Evolutionary conservation across 192 early-diverging fungal genomes (phyloP).

Genomic region (Allomyces macrogynus): DNA sequence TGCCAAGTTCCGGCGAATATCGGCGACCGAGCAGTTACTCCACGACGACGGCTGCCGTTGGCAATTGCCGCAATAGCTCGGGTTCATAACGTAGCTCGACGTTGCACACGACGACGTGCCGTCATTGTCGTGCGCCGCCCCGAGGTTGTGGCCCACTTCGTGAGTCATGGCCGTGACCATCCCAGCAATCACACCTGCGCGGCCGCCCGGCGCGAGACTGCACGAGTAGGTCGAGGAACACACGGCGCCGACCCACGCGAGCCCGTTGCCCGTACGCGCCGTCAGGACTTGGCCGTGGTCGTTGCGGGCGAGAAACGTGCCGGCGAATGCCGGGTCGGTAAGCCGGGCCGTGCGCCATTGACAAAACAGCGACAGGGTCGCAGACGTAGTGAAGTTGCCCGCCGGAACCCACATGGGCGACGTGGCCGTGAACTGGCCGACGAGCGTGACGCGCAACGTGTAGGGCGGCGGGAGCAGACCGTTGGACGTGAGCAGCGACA

Average conservation of each 20-base stretch:
- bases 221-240: no score
- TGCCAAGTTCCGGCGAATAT: not conserved
- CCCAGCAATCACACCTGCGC: no score
- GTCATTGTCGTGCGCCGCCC: not conserved
- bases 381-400: not conserved
- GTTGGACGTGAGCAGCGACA: no score
- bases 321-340: not conserved
- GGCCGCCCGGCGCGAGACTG: no score
- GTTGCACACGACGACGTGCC: not conserved
- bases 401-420: not conserved
- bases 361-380: not conserved
- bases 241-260: no score
- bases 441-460: no score
- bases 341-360: not conserved
- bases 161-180: no score
- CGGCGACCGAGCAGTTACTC: constrained; percentile 1
- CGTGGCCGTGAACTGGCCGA: not conserved
- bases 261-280: no score
- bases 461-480: no score
- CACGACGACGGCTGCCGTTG: not conserved
- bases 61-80: no score
- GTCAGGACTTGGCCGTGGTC: not conserved
- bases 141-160: no score
- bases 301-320: not conserved
- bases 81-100: no score